Evolutionary conservation across 257 asterid genomes (phyloP).

Genomic region (Primulina huaijiensis): DNA sequence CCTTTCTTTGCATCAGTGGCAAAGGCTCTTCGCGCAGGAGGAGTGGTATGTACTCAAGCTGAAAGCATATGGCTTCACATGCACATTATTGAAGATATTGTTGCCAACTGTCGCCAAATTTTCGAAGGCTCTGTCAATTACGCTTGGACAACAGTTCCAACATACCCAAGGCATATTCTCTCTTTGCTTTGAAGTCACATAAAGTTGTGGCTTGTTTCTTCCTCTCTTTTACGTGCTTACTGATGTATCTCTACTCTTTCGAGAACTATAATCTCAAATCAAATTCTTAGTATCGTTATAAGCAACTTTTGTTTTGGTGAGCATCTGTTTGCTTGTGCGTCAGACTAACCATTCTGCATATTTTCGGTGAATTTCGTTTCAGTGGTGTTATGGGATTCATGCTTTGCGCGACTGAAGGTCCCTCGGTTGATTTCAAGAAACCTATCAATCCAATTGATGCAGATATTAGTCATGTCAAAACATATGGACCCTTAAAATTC

Average conservation of each 20-base stretch:
- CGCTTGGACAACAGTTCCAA: conserved; percentile 99
- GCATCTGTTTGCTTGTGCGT: neutral
- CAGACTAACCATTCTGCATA: conserved; percentile 1
- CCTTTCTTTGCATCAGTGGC: conserved; percentile 88
- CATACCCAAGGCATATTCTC: conserved; percentile 75
- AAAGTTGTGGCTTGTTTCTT: neutral
- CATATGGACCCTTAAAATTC: conserved; percentile 30
- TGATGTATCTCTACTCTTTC: neutral
- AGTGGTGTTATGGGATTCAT: conserved; percentile 42
- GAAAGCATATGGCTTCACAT: conserved; percentile 99
- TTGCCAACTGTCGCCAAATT: conserved; percentile 79
- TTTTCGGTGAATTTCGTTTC: conserved; percentile 11
- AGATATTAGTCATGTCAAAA: conserved; percentile 16
- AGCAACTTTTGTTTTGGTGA: neutral
- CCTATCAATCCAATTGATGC: conserved; percentile 35
- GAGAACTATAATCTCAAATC: neutral
- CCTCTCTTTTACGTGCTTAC: neutral
- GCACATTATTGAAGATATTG: conserved; percentile 91
- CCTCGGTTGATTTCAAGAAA: conserved; percentile 34
- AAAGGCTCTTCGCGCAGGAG: conserved; percentile 98
- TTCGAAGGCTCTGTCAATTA: conserved; percentile 96
- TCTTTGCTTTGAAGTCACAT: neutral
- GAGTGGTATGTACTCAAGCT: conserved; percentile 96
- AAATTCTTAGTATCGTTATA: too few species aligned
- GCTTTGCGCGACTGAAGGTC: conserved; percentile 42